Percentiles rank a stretch among this genome's conserved stretches.
These are phyloP conservation scores for Echites panduratus DNA, from an alignment of 257 asterid genomes.

Conservation along the genomic window DNA sequence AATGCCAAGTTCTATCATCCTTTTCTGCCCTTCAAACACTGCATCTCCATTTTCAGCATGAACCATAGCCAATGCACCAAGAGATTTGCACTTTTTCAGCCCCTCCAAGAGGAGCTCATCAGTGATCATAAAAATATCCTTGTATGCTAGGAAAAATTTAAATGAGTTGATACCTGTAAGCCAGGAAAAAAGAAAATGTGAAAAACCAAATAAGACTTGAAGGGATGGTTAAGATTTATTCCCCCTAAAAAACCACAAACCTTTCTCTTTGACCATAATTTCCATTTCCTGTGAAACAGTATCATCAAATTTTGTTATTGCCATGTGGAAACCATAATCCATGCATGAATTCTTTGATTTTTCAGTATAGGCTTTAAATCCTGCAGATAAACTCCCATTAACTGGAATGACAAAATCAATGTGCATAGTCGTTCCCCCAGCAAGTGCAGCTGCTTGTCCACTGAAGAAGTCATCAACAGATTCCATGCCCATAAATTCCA, in stretches of 20 bases:
- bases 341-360: conserved; percentile 80
- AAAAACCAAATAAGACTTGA: background rate
- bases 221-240: no score
- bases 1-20: conserved; percentile 88
- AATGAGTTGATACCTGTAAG: conserved; percentile 83
- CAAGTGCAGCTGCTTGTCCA: conserved; percentile 97
- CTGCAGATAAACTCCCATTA: conserved; percentile 80
- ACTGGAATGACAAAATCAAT: conserved; percentile 92
- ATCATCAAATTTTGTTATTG: conserved; percentile 96
- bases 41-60: conserved; percentile 99
- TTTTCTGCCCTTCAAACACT: conserved; percentile 83
- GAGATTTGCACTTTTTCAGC: conserved; percentile 86
- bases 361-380: conserved; percentile 62
- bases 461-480: conserved; percentile 83
- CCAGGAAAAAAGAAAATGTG: conserved; percentile 1
- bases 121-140: conserved; percentile 85
- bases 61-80: conserved; percentile 96
- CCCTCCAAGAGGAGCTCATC: conserved; percentile 90
- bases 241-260: conserved; percentile 20
- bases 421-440: conserved; percentile 99
- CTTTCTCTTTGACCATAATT: conserved; percentile 89
- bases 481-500: conserved; percentile 92
- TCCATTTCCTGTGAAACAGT: conserved; percentile 81
- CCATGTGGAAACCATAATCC: conserved; percentile 99
- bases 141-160: conserved; percentile 87